Percentiles rank a stretch among this genome's conserved stretches.
phyloP scores from a whole-genome alignment of 2,329 filamentous ascomycete genomes.

The Trichoderma harzianum region DNA sequence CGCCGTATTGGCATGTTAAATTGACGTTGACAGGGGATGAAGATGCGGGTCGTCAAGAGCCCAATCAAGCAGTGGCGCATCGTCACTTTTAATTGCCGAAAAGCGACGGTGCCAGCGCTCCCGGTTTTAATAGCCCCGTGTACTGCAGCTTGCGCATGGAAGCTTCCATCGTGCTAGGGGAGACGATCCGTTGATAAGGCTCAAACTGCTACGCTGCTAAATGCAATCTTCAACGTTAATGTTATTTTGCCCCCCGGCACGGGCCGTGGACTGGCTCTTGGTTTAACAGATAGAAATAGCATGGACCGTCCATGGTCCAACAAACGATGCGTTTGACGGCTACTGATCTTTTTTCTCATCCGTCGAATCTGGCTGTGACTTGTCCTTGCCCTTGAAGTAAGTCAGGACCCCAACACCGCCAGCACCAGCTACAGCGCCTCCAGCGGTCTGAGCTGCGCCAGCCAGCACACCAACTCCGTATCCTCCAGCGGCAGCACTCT shows the following conservation, averaged over 20 bases:
- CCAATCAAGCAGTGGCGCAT: neutral
- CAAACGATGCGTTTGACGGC: neutral
- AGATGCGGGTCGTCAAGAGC: neutral
- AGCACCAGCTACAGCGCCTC: neutral
- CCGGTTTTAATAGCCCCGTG: neutral
- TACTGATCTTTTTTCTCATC: neutral
- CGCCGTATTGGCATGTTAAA: neutral
- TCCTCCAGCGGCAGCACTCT: conserved; percentile 33
- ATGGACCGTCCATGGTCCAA: neutral
- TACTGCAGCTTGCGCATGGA: too few species aligned
- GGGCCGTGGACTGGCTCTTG: neutral
- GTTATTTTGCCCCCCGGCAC: neutral
- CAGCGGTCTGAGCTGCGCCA: conserved; percentile 21
- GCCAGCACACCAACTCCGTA: conserved; percentile 25
- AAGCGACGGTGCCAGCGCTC: neutral
- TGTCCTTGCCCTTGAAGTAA: neutral
- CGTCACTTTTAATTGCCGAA: neutral
- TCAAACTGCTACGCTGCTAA: neutral
- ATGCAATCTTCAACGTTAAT: neutral
- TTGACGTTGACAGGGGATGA: neutral
- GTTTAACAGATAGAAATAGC: neutral
- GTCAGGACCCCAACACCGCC: neutral
- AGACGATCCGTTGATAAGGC: neutral
- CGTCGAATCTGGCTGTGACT: neutral
- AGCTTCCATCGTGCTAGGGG: neutral